Percentiles rank a stretch among this genome's conserved stretches.
Evolutionary conservation across 1,139 yeast genomes (phyloP).

Genomic region (Meyerozyma sp.): DNA sequence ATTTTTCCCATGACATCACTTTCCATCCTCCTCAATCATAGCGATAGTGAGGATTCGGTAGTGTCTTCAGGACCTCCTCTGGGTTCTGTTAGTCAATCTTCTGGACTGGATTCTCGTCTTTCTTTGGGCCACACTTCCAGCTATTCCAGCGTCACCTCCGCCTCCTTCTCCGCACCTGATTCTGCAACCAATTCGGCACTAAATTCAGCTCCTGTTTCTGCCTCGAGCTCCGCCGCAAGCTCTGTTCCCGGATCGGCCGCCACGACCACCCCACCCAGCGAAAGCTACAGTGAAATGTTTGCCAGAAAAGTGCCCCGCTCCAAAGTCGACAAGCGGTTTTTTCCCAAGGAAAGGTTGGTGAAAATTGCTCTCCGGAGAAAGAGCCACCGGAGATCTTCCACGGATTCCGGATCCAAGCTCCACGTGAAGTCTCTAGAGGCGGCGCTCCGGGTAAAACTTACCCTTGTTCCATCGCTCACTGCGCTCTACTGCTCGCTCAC

Average conservation of each 20-base stretch:
- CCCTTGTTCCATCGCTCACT: conserved; percentile 39
- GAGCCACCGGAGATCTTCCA: background rate
- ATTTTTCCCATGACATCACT: background rate
- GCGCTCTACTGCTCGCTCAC: conserved; percentile 41
- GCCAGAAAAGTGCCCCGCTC: conserved; percentile 14
- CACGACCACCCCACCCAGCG: background rate
- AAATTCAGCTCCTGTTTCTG: too few relatives aligned
- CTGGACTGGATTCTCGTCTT: background rate
- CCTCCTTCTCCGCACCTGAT: too few relatives aligned
- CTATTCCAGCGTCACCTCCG: background rate
- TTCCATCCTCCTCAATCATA: conserved; percentile 10
- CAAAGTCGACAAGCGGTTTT: conserved; percentile 18
- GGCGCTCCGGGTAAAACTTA: conserved; percentile 44
- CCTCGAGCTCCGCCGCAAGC: background rate
- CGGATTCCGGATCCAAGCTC: conserved; percentile 21
- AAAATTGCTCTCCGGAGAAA: conserved; percentile 39
- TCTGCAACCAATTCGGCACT: too few relatives aligned
- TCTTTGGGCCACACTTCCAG: background rate
- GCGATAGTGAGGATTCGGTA: conserved; percentile 3
- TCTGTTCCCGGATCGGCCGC: background rate
- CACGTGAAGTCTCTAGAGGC: conserved; percentile 52
- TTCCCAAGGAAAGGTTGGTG: conserved; percentile 22
- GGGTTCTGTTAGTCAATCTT: background rate
- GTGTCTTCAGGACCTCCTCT: background rate
- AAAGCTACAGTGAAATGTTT: background rate